Evolutionary conservation across 176 grass and related monocot species (phyloP).

Genomic region (Juncus inflexus): DNA sequence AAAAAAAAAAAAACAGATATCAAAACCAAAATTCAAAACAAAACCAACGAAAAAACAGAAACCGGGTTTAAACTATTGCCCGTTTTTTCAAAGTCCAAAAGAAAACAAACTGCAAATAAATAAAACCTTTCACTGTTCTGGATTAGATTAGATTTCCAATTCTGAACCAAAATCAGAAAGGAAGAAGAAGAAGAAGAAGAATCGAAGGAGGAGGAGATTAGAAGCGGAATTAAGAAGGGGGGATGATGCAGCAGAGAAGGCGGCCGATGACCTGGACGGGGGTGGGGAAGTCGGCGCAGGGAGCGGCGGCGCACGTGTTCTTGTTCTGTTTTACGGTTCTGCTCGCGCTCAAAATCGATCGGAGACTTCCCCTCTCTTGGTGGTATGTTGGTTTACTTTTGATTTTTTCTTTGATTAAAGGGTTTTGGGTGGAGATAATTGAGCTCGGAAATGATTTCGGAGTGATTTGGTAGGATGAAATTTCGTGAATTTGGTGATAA

Average conservation of each 20-base stretch:
- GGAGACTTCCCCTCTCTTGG: conserved; percentile 62
- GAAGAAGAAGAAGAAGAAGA: background rate
- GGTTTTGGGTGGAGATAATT: background rate
- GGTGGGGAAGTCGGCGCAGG: conserved; percentile 89
- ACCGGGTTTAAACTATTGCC: conserved; percentile 1
- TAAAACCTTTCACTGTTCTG: conserved; percentile 6
- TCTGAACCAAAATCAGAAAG: background rate
- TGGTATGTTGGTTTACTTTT: conserved; percentile 42
- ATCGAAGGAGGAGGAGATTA: background rate
- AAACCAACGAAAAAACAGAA: background rate
- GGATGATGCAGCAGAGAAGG: conserved; percentile 61
- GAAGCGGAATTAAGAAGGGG: background rate
- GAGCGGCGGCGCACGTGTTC: conserved; percentile 57
- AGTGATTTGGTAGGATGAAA: too few species aligned
- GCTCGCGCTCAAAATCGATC: conserved; percentile 71
- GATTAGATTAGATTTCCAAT: conserved; percentile 13
- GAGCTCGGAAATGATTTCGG: too few species aligned
- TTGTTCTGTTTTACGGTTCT: conserved; percentile 90
- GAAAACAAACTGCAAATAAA: background rate
- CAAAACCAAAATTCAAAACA: background rate
- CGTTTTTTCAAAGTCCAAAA: background rate
- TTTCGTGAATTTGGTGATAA: too few species aligned
- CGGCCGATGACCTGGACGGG: conserved; percentile 66
- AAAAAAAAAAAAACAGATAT: background rate
- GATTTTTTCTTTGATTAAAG: background rate